Evolutionary conservation across 2,329 filamentous ascomycete genomes (phyloP), one percentile per base, ranked within the genome.

Genomic region (Venturia carpophila): DNA sequence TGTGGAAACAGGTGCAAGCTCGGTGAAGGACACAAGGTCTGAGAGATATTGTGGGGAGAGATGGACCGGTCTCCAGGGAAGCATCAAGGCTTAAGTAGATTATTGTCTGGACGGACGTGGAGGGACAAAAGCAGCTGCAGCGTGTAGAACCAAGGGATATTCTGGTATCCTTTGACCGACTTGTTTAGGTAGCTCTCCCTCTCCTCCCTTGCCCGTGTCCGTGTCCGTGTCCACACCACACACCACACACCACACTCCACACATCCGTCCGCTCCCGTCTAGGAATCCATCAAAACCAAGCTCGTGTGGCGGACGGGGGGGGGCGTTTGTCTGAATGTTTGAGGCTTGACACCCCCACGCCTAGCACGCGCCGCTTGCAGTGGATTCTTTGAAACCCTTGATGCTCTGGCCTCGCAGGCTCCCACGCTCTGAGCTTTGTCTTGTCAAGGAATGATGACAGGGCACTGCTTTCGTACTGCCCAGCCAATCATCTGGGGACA

Each of bases 101-200:
- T 58, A 21, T 37, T 47, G 6, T 10, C 7, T n/a, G 15, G 21
- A 27, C 24, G 47, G 47, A 27, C 21, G 17, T n/a, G 21, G 21
- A n/a, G 47, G 21, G 21, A 52, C 47, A 21, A 52, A 27, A 27
- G 47, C 47, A 52, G 47, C 24, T 15, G 47, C 47, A 52, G 47
- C 24, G 11, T 30, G 47, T 52, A 52, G 47, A 52, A 27, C 47
- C 47, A 58, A 58, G 30, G 30, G 52, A 58, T 58, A 37, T 58
- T 58, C 37, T 37, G 15, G 52, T 58, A 58, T 11, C 52, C 52
- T 58, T 58, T 58, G 15, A 58, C 52, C 52, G 52, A 37, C 52
- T 58, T 52, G 11, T n/a, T n/a, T n/a, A n/a, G n/a, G n/a, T 58
- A 58, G 52, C 52, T 58, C 52, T 58, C 52, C 52, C 27, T 58